Evolutionary conservation across 2,329 filamentous ascomycete genomes (phyloP).

Genomic region (Septoria petroselini): DNA sequence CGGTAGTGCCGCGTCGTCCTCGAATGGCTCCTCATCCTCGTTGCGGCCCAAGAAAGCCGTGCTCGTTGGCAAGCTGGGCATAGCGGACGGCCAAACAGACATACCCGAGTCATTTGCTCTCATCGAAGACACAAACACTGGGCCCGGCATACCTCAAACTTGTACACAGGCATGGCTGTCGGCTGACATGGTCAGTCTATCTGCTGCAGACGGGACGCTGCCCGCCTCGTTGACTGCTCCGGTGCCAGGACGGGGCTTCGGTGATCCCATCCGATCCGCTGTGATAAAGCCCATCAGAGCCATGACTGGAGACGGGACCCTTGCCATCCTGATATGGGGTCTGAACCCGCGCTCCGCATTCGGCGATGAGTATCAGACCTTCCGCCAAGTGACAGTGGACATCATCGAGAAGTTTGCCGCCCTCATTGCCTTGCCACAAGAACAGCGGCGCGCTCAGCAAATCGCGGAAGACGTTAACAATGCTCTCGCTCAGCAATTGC

Average conservation of each 20-base stretch:
- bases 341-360: conserved; percentile 41
- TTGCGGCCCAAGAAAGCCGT: conserved; percentile 22
- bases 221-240: conserved; percentile 30
- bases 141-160: conserved; percentile 27
- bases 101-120: conserved; percentile 28
- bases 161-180: conserved; percentile 36
- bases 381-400: conserved; percentile 39
- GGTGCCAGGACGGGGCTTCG: conserved; percentile 38
- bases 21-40: conserved; percentile 12
- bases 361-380: conserved; percentile 42
- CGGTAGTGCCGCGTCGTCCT: conserved; percentile 11
- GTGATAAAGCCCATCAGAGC: conserved; percentile 41
- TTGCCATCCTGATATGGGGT: conserved; percentile 43
- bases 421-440: conserved; percentile 41
- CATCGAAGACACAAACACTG: conserved; percentile 9
- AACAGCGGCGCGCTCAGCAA: conserved; percentile 35
- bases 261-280: conserved; percentile 37
- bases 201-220: conserved; percentile 34
- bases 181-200: conserved; percentile 33
- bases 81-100: conserved; percentile 29
- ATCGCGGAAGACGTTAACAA: conserved; percentile 40
- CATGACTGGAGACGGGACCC: conserved; percentile 36
- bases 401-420: conserved; percentile 42
- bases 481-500: conserved; percentile 39
- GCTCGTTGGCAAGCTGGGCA: conserved; percentile 32